A percentile compares a stretch with the other conserved stretches of the same genome.
These are phyloP conservation scores for Leccinum sublutescens DNA, from an alignment of 768 basidiomycete genomes.

Conservation along the genomic window DNA sequence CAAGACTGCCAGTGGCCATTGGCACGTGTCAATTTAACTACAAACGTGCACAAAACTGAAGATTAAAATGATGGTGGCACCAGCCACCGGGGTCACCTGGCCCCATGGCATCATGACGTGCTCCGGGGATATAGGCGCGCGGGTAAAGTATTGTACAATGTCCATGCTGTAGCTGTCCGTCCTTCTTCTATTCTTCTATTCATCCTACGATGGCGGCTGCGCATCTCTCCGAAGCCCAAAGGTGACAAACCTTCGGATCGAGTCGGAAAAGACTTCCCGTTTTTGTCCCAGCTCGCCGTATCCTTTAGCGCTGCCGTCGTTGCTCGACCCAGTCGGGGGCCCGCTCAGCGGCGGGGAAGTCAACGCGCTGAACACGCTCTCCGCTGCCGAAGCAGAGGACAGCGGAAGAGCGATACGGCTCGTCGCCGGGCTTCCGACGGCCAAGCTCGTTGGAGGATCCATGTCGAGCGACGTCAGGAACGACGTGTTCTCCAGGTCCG, in stretches of 20 bases:
- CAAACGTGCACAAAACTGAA: background rate
- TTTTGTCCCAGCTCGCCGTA: constrained; percentile 45
- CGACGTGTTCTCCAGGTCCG: constrained; percentile 84
- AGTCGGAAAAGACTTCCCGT: constrained; percentile 82
- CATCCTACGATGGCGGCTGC: constrained; percentile 19
- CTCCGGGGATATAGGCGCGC: background rate
- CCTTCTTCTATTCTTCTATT: constrained; percentile 6
- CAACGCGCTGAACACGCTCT: constrained; percentile 59
- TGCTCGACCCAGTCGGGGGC: constrained; percentile 60
- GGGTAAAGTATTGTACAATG: too few species aligned
- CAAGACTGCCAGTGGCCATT: background rate
- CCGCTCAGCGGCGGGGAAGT: constrained; percentile 61
- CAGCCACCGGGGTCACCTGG: background rate
- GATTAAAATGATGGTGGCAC: constrained; percentile 13
- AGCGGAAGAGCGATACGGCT: constrained; percentile 59
- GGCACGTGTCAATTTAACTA: constrained; percentile 3
- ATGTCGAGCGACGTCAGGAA: constrained; percentile 95
- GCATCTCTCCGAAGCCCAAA: constrained; percentile 83
- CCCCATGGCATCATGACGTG: background rate
- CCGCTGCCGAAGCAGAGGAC: constrained; percentile 35
- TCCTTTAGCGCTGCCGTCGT: constrained; percentile 38
- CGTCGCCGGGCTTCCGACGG: constrained; percentile 61
- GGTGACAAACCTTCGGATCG: constrained; percentile 78
- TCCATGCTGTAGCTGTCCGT: background rate
- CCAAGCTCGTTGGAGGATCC: constrained; percentile 72